phyloP scores from a whole-genome alignment of 2,329 filamentous ascomycete species.

The Cercospora citrullina region DNA sequence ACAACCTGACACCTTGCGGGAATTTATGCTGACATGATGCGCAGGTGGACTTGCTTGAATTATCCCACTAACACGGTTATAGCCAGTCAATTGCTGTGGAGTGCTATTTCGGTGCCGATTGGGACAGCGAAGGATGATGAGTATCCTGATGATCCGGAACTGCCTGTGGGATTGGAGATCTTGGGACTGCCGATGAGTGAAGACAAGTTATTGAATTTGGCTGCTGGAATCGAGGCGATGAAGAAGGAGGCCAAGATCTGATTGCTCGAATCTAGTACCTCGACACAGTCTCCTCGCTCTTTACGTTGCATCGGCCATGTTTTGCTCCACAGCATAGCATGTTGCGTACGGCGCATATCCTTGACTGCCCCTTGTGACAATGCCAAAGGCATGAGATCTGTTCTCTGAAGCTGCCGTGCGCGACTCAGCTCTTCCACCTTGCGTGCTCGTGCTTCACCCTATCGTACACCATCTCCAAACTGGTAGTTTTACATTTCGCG shows the following conservation, averaged over 20 bases:
- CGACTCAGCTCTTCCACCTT: not conserved
- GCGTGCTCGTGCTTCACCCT: not conserved
- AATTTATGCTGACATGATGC: not conserved
- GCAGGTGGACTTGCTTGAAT: conserved; percentile 31
- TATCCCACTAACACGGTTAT: conserved; percentile 43
- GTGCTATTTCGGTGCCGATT: conserved; percentile 41
- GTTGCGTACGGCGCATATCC: not conserved
- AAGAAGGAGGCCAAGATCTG: conserved; percentile 3
- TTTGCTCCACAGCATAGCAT: not conserved
- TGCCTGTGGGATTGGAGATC: conserved; percentile 32
- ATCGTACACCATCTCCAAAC: conserved; percentile 10
- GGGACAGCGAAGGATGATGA: conserved; percentile 26
- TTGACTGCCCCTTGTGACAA: not conserved
- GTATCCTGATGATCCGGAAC: conserved; percentile 25
- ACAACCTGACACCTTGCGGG: not conserved
- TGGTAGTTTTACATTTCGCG: conserved; percentile 10
- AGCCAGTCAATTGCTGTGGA: conserved; percentile 38
- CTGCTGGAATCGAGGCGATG: conserved; percentile 24
- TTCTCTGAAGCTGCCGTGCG: not conserved
- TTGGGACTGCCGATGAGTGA: conserved; percentile 29
- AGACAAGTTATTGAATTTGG: conserved; percentile 26
- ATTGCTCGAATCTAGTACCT: not conserved
- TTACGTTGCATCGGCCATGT: not conserved
- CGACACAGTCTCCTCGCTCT: not conserved
- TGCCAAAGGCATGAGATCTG: not conserved